Evolutionary conservation across 169 alveolate species (phyloP), one percentile per base, ranked within the genome.

Genomic region (Babesia divergens): DNA sequence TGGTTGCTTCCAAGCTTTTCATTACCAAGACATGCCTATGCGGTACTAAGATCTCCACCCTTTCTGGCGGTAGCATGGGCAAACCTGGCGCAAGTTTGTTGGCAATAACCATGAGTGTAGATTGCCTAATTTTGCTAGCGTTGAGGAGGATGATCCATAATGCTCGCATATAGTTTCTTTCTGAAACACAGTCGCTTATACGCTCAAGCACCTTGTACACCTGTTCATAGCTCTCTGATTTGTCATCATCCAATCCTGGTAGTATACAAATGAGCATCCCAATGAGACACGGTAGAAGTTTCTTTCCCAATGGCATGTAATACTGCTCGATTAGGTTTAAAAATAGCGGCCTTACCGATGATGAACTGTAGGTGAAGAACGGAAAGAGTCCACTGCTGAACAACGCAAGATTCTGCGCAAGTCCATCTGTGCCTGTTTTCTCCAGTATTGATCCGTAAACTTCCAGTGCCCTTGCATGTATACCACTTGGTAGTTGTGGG

Each of bases 401-500:
- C n/a, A 92, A 74, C 54, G 96, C 96, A 51, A 94, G 82, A 70
- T 93, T 94, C 50, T 82, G 82, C n/a, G 92, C 85, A 65, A 94
- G 81, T 34, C 92, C 93, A 38, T 70, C 80, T 42, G 82, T 71
- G 42, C 94, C 94, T 7, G 90, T 89, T 67, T 94, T 91, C 54
- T 90, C 93, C 74, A 91, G 86, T 38, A 94, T 90, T 22, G 93
- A 65, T 35, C 91, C 92, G 71, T 93, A 94, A 1, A 92, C 90
- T 72, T 93, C 97, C 84, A 94, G 88, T 20, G 96, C 96, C 62
- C 91, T 89, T 29, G 91, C 91, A 71, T 94, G 98, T 1, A 94
- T 95, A 3, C 98, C 98, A 29, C 95, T 87, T 6, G 98, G 98
- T 20, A 94, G 84, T 43, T 85, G 88, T 2, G 96, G 97, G 65